phyloP scores from a whole-genome alignment of 108 stramenopile species.

The Discostella pseudostelligera region DNA sequence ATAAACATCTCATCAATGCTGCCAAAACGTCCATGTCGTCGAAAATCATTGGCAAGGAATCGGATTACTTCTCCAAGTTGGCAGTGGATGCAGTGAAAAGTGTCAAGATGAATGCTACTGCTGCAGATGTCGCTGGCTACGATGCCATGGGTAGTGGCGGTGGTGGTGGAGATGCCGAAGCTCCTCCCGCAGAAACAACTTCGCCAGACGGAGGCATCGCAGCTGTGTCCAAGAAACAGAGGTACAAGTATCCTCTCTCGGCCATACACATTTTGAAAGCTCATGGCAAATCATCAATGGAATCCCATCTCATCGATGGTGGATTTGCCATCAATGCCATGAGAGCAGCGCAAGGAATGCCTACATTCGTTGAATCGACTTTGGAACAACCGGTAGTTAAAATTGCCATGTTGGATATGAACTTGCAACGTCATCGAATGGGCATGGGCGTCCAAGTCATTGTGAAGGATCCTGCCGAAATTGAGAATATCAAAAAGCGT shows the following conservation, averaged over 20 bases:
- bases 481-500: conserved; percentile 95
- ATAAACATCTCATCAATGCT: conserved; percentile 92
- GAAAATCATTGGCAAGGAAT: conserved; percentile 96
- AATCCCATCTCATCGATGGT: conserved; percentile 92
- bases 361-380: conserved; percentile 69
- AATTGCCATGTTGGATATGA: conserved; percentile 98
- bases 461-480: conserved; percentile 88
- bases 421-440: conserved; percentile 98
- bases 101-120: conserved; percentile 73
- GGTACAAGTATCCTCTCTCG: conserved; percentile 89
- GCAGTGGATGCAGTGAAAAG: conserved; percentile 96
- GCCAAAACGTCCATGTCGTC: conserved; percentile 96
- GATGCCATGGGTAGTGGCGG: conserved; percentile 40
- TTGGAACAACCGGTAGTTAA: conserved; percentile 64
- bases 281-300: conserved; percentile 94
- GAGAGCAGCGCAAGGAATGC: conserved; percentile 97
- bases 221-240: conserved; percentile 35
- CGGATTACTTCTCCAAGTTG: conserved; percentile 91
- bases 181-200: neutral
- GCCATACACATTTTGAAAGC: conserved; percentile 99
- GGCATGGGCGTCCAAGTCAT: conserved; percentile 97
- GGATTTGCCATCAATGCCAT: conserved; percentile 95
- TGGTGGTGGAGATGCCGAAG: neutral
- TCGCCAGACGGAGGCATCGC: conserved; percentile 13
- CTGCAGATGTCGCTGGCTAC: conserved; percentile 53